These are phyloP conservation scores for Colletotrichum sp. DNA, from an alignment of 2,329 filamentous ascomycete genomes.

Conservation along the genomic window DNA sequence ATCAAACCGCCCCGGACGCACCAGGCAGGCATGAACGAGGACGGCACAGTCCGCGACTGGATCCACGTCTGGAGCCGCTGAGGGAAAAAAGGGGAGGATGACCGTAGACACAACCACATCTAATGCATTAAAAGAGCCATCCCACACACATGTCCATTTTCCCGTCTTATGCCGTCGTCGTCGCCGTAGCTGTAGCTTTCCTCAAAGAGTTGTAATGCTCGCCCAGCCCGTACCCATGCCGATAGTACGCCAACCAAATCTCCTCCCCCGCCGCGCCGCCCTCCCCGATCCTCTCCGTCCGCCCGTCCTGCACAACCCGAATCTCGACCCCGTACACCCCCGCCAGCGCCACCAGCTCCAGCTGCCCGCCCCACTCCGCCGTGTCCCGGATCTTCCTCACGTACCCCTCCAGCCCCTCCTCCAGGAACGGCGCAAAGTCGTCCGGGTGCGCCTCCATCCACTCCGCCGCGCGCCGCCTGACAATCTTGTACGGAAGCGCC, in stretches of 20 bases:
- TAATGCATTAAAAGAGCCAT: not conserved
- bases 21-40: constrained; percentile 45
- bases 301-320: constrained; percentile 83
- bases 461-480: constrained; percentile 74
- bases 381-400: constrained; percentile 80
- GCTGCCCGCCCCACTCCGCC: constrained; percentile 94
- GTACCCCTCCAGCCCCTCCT: constrained; percentile 78
- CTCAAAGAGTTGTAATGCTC: constrained; percentile 96
- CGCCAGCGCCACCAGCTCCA: constrained; percentile 87
- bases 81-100: not conserved
- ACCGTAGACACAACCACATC: not conserved
- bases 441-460: constrained; percentile 78
- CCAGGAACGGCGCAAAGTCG: constrained; percentile 86
- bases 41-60: constrained; percentile 55
- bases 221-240: constrained; percentile 90
- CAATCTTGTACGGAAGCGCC: constrained; percentile 63
- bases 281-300: constrained; percentile 76
- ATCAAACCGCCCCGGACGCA: constrained; percentile 58
- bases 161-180: constrained; percentile 22
- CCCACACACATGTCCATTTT: no score
- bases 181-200: constrained; percentile 38
- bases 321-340: constrained; percentile 81
- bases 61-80: constrained; percentile 57
- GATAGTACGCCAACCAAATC: constrained; percentile 92
- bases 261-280: constrained; percentile 47